Evolutionary conservation across 768 basidiomycete species (phyloP).

Genomic region (Russula lepida): DNA sequence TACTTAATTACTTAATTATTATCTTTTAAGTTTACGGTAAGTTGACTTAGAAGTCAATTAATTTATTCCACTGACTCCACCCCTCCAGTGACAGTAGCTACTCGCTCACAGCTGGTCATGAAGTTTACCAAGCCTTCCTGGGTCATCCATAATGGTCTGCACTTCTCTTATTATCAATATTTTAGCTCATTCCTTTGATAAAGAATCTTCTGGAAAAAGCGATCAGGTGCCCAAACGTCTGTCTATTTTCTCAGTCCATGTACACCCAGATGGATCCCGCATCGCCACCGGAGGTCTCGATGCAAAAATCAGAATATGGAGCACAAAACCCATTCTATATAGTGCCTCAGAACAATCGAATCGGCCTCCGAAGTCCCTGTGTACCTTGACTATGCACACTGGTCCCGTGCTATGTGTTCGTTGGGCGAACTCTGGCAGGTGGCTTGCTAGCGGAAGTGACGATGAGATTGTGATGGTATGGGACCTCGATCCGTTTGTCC

Average conservation of each 20-base stretch:
- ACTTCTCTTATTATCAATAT: conserved; percentile 5
- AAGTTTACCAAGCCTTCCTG: conserved; percentile 84
- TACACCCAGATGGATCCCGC: conserved; percentile 91
- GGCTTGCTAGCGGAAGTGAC: conserved; percentile 94
- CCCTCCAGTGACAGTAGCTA: not conserved
- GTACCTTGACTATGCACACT: conserved; percentile 88
- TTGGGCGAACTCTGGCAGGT: conserved; percentile 91
- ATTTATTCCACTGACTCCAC: too few species aligned
- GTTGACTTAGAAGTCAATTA: too few species aligned
- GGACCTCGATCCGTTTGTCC: conserved; percentile 89
- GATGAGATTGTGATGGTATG: conserved; percentile 95
- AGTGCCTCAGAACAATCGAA: conserved; percentile 55
- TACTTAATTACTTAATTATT: too few species aligned
- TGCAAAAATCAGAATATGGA: conserved; percentile 95
- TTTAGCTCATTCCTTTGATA: not conserved
- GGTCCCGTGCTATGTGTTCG: conserved; percentile 87
- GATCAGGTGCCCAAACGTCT: conserved; percentile 56
- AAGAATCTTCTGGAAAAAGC: conserved; percentile 46
- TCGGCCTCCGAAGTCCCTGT: conserved; percentile 76
- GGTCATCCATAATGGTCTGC: conserved; percentile 69
- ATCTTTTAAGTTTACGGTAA: too few species aligned
- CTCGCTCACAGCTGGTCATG: conserved; percentile 35
- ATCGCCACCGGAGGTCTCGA: conserved; percentile 98
- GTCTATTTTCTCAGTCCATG: conserved; percentile 87
- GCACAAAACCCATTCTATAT: conserved; percentile 89